phyloP scores from a whole-genome alignment of 805 yeast genomes.

The Ogataea minuta region DNA sequence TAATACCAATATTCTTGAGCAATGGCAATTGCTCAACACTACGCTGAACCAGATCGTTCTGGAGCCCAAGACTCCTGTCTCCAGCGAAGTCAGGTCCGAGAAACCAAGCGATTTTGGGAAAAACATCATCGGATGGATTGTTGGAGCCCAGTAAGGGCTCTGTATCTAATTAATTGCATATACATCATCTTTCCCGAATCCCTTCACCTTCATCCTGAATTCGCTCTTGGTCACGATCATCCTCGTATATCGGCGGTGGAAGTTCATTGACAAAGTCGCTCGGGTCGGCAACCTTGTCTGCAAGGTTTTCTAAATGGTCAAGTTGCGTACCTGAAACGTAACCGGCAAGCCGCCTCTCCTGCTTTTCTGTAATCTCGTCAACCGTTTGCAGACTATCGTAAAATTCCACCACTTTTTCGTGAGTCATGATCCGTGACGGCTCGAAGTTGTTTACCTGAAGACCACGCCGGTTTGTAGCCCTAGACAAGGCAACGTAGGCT shows the following conservation, averaged over 20 bases:
- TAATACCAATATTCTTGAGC: constrained; percentile 52
- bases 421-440: constrained; percentile 61
- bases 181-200: neutral
- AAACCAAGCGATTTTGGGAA: constrained; percentile 29
- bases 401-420: constrained; percentile 67
- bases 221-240: neutral
- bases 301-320: constrained; percentile 12
- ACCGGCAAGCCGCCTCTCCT: neutral
- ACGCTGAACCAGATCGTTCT: constrained; percentile 29
- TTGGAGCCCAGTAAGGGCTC: constrained; percentile 29
- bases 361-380: constrained; percentile 27
- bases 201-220: constrained; percentile 3
- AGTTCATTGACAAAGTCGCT: constrained; percentile 11
- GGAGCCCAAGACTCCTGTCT: constrained; percentile 2
- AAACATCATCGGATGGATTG: constrained; percentile 36
- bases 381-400: constrained; percentile 49
- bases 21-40: constrained; percentile 55
- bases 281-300: constrained; percentile 13
- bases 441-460: constrained; percentile 78
- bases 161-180: neutral
- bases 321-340: constrained; percentile 10
- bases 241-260: no score
- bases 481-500: constrained; percentile 90
- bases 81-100: constrained; percentile 10
- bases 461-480: constrained; percentile 78